Evolutionary conservation across 345 rosid species (phyloP), one percentile per base, ranked within the genome.

Genomic region (Chamaenerion angustifolium): DNA sequence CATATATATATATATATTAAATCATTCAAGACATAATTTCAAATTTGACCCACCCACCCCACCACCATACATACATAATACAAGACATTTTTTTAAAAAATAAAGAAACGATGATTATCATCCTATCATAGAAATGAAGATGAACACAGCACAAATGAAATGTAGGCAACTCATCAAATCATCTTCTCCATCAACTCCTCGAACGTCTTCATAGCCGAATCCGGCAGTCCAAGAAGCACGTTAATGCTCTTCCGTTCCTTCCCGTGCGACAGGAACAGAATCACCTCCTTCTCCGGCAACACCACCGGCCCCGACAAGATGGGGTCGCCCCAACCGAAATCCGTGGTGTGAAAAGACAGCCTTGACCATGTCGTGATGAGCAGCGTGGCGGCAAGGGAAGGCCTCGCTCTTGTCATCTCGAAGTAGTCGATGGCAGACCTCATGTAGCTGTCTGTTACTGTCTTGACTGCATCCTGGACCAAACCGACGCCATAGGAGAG

Each of bases 251-350:
- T 74, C 58, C 68, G 75, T 37, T 83, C 79, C 40, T 66, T 54
- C 1, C 92, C 89, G 51, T 70, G 74, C 48, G 89, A 81, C 47
- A 83, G 75, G 57, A 87, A 82, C 58, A 87, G 69, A 51, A 73
- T 71, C 13, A 87, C 98, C 67, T 81, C 88, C 70, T 82, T 84
- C 72, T 87, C 85, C 0, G 98, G 98, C 65, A 87, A 74, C 31
- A 82, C 76, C 10, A 84, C 96, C 1, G 96, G 95, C 37, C 96
- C 88, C 31, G 95, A 74, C 2, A 75, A 57, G 25, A 80, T 44
- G 1, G 95, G 87, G 58, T 76, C 80, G 16, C 98, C 95, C 96
- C 94, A 90, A 19, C 93, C 95, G 43, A 86, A 87, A 42, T 92
- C 85, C n/a, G 75, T 82, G 0, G 88, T 68, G 56, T 82, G 75